A percentile compares a stretch with the other conserved stretches of the same genome.
phyloP scores from a whole-genome alignment of 108 stramenopile genomes.

The Fragilaria crotonensis region DNA sequence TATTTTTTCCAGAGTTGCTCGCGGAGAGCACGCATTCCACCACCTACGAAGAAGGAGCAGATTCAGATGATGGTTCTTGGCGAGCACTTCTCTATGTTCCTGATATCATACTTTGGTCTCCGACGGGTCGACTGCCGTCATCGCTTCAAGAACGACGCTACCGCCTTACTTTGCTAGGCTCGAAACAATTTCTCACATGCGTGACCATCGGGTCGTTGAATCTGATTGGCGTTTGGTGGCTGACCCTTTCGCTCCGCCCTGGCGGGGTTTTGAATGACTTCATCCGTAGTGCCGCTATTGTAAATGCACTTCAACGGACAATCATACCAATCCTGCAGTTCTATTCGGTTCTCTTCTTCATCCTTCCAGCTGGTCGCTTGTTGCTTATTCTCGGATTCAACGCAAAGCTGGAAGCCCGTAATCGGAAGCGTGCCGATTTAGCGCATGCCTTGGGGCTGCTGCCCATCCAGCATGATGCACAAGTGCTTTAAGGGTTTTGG shows the following conservation, averaged over 20 bases:
- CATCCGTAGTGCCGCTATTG: slow-evolving; percentile 4
- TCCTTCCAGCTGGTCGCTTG: slow-evolving; percentile 41
- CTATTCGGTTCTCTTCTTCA: slow-evolving; percentile 62
- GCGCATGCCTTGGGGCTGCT: background rate
- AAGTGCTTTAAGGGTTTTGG: background rate
- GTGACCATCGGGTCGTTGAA: slow-evolving; percentile 52
- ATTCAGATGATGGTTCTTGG: slow-evolving; percentile 25
- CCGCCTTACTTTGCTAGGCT: slow-evolving; percentile 43
- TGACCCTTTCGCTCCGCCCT: slow-evolving; percentile 40
- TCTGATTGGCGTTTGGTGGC: slow-evolving; percentile 65
- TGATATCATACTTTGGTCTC: background rate
- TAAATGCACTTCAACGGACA: slow-evolving; percentile 7
- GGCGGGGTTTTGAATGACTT: slow-evolving; percentile 45
- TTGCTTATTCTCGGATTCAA: slow-evolving; percentile 20
- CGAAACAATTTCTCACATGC: slow-evolving; percentile 57
- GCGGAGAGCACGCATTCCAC: slow-evolving; percentile 30
- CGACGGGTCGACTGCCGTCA: slow-evolving; percentile 18
- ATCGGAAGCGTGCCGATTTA: slow-evolving; percentile 6
- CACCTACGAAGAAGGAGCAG: slow-evolving; percentile 8
- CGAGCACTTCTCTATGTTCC: slow-evolving; percentile 12
- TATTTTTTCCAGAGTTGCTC: slow-evolving; percentile 72
- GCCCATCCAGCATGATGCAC: background rate
- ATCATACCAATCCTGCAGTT: slow-evolving; percentile 49
- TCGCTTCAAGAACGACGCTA: slow-evolving; percentile 48
- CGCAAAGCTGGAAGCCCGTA: background rate